A percentile compares a stretch with the other conserved stretches of the same genome.
phyloP scores from a whole-genome alignment of 169 alveolate species.

The Eimeria maxima region DNA sequence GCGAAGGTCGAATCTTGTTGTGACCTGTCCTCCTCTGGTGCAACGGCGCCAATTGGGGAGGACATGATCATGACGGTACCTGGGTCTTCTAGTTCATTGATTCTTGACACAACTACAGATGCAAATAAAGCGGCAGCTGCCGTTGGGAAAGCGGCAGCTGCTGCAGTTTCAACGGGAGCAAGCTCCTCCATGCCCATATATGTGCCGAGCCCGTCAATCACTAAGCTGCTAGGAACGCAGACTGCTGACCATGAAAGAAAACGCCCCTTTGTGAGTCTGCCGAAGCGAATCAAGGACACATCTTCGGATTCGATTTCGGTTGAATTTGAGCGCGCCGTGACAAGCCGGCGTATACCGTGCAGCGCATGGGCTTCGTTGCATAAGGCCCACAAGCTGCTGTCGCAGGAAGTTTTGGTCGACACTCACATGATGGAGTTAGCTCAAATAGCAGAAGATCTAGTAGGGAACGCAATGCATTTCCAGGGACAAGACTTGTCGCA shows the following conservation, averaged over 20 bases:
- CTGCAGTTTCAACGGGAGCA: neutral
- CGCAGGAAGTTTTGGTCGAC: neutral
- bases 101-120: neutral
- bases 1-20: neutral
- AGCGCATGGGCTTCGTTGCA: neutral
- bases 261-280: conserved; percentile 28
- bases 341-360: neutral
- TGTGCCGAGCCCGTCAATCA: neutral
- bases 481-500: neutral
- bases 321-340: neutral
- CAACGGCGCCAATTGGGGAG: neutral
- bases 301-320: neutral
- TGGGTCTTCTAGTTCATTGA: no score
- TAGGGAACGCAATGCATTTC: neutral
- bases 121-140: neutral
- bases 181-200: neutral
- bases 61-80: neutral
- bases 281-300: neutral
- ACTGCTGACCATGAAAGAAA: neutral
- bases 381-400: neutral
- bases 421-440: neutral
- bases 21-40: neutral
- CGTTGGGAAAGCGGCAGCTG: neutral
- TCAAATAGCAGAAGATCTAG: neutral
- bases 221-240: neutral